These are phyloP conservation scores for Penicillium rolfsii DNA, from an alignment of 2,329 filamentous ascomycete genomes.

Conservation along the genomic window DNA sequence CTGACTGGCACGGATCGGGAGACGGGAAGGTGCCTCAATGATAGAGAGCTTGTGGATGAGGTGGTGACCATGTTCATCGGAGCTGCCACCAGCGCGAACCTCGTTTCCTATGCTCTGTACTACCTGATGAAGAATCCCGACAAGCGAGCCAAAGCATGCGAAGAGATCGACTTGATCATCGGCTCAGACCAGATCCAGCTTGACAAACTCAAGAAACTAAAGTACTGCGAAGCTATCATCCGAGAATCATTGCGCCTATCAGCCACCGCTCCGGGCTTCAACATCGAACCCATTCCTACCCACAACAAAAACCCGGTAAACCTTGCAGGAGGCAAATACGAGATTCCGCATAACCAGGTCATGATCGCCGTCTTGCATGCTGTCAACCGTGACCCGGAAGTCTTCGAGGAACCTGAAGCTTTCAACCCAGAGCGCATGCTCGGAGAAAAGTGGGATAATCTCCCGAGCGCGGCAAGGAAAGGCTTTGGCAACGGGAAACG, in stretches of 20 bases:
- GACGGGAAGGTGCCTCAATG: slow-evolving; percentile 60
- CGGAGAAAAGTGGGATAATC: slow-evolving; percentile 67
- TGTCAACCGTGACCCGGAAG: slow-evolving; percentile 64
- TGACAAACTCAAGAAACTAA: slow-evolving; percentile 42
- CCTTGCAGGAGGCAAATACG: slow-evolving; percentile 64
- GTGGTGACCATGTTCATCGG: slow-evolving; percentile 67
- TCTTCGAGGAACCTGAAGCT: slow-evolving; percentile 66
- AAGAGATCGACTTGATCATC: slow-evolving; percentile 63
- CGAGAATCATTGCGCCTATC: slow-evolving; percentile 66
- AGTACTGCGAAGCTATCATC: slow-evolving; percentile 66
- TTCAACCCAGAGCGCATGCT: slow-evolving; percentile 75
- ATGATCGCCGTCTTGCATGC: slow-evolving; percentile 58
- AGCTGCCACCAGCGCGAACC: slow-evolving; percentile 71
- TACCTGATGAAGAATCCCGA: slow-evolving; percentile 66
- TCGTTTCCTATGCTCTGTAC: slow-evolving; percentile 68
- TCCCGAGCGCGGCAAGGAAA: slow-evolving; percentile 68
- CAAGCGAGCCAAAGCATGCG: slow-evolving; percentile 62
- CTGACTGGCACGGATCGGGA: slow-evolving; percentile 63
- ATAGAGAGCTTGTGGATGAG: slow-evolving; percentile 67
- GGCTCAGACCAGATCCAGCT: slow-evolving; percentile 24
- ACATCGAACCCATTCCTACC: slow-evolving; percentile 56
- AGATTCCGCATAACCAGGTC: slow-evolving; percentile 57
- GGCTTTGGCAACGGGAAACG: slow-evolving; percentile 73
- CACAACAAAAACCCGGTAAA: slow-evolving; percentile 50
- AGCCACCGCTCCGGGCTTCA: slow-evolving; percentile 61